Evolutionary conservation across 805 yeast genomes (phyloP), one percentile per base, ranked within the genome.

Genomic region (Starmerella potacharoeniae): DNA sequence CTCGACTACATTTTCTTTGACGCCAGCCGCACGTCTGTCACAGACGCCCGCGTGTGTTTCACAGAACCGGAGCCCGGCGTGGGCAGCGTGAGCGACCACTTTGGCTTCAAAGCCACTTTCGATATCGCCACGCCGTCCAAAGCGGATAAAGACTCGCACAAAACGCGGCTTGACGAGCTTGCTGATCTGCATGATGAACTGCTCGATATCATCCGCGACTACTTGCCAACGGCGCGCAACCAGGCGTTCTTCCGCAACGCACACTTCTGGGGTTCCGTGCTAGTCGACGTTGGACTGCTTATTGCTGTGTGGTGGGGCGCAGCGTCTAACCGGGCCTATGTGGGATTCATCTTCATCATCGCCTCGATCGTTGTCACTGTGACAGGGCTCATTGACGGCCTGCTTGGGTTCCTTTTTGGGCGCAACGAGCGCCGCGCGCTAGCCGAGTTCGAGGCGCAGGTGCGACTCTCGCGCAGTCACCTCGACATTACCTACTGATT

Each of bases 41-140:
- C 77, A 1, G 74, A 73, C n/a, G 89, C 95, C 0, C 68, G 74
- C 6, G 96, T 89, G 1, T 76, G 75, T 33, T 90, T 93, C 65
- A 82, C 88, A 1, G 95, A 86, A 47, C 64, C 67, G 28, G 70
- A 86, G 8, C 83, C 85, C 0, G 75, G 71, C 0, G 73, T 86
- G 0, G 88, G 95, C 31, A 84, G 95, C 4, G 83, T 78, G 58
- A 87, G 96, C 0, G 98, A 93, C 66, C 98, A 93, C 72, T 93
- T 93, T 74, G 98, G 91, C 10, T 64, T 74, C 36, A 63, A 64
- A 30, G 69, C 71, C 28, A 41, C 58, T 22, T 62, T 65, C 55
- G 39, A 34, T 9, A 43, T 62, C 10, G 30, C 37, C 49, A 17
- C 6, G 9, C 29, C 49, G 30, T 33, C 49, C 13, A 16, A 34